phyloP scores from a whole-genome alignment of 2,329 filamentous ascomycete genomes.

The Colletotrichum phormii region DNA sequence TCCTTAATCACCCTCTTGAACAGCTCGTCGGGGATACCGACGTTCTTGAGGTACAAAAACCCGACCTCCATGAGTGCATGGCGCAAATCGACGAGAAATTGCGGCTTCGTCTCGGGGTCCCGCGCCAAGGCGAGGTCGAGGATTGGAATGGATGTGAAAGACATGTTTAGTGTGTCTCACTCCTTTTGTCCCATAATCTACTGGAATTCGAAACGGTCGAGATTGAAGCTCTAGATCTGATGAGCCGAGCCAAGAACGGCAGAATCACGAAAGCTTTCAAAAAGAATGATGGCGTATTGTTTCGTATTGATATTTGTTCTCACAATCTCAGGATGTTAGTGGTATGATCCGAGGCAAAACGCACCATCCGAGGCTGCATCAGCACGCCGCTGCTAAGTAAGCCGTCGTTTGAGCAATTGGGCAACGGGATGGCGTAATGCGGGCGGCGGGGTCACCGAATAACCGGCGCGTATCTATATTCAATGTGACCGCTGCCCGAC shows the following conservation, averaged over 20 bases:
- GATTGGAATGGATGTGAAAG: conserved; percentile 81
- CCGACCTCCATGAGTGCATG: conserved; percentile 87
- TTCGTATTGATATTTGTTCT: background rate
- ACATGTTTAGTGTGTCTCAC: conserved; percentile 56
- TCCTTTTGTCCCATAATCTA: background rate
- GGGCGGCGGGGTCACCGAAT: conserved; percentile 12
- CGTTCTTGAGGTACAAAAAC: conserved; percentile 87
- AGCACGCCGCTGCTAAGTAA: background rate
- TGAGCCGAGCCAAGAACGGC: background rate
- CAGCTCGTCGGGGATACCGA: conserved; percentile 75
- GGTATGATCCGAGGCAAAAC: background rate
- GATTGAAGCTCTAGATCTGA: no score
- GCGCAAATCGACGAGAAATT: conserved; percentile 77
- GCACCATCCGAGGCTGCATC: background rate
- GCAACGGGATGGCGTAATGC: conserved; percentile 33
- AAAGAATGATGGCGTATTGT: background rate
- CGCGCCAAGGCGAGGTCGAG: conserved; percentile 78
- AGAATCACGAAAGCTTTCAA: no score
- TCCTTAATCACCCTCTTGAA: conserved; percentile 74
- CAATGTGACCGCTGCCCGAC: background rate
- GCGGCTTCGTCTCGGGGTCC: conserved; percentile 74
- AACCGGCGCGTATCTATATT: background rate
- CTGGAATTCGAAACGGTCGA: background rate
- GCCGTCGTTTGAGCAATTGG: conserved; percentile 14
- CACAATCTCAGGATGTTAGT: background rate